These are phyloP conservation scores for Alternaria gansuensis DNA, from an alignment of 2,329 filamentous ascomycete species.

Conservation along the genomic window DNA sequence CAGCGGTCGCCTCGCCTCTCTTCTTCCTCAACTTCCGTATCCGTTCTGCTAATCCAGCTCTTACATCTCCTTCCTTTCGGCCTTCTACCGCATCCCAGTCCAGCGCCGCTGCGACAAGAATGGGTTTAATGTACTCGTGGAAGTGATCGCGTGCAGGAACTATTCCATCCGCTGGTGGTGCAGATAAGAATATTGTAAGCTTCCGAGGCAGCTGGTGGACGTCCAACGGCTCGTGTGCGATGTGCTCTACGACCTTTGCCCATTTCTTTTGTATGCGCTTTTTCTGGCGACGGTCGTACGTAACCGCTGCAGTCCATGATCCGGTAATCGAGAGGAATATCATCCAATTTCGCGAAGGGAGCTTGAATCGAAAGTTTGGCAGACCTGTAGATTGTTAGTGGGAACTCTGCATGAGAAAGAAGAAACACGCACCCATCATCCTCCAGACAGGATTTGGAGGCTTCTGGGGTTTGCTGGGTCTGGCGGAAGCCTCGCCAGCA, in stretches of 20 bases:
- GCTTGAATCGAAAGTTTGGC: conserved; percentile 80
- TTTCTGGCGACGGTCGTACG: conserved; percentile 94
- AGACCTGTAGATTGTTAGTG: conserved; percentile 65
- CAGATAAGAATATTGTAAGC: conserved; percentile 84
- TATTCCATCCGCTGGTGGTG: conserved; percentile 86
- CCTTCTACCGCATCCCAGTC: conserved; percentile 98
- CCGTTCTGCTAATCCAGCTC: conserved; percentile 84
- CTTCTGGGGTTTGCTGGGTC: conserved; percentile 40
- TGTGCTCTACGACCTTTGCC: conserved; percentile 83
- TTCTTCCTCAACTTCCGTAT: conserved; percentile 74
- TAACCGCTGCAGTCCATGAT: conserved; percentile 78
- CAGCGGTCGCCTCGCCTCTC: conserved; percentile 62
- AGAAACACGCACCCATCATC: conserved; percentile 50
- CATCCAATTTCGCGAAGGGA: conserved; percentile 97
- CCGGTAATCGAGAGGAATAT: conserved; percentile 87
- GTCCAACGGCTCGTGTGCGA: conserved; percentile 78
- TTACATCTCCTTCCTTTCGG: conserved; percentile 87
- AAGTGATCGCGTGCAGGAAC: conserved; percentile 92
- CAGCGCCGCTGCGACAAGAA: conserved; percentile 85
- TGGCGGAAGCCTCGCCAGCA: conserved; percentile 33
- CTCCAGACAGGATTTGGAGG: conserved; percentile 52
- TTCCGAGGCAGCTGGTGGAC: conserved; percentile 79
- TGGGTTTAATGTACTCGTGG: conserved; percentile 92
- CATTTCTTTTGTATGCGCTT: conserved; percentile 85
- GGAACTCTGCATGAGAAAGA: conserved; percentile 10